Evolutionary conservation across 345 rosid genomes (phyloP).

Genomic region (Acer saccharum): DNA sequence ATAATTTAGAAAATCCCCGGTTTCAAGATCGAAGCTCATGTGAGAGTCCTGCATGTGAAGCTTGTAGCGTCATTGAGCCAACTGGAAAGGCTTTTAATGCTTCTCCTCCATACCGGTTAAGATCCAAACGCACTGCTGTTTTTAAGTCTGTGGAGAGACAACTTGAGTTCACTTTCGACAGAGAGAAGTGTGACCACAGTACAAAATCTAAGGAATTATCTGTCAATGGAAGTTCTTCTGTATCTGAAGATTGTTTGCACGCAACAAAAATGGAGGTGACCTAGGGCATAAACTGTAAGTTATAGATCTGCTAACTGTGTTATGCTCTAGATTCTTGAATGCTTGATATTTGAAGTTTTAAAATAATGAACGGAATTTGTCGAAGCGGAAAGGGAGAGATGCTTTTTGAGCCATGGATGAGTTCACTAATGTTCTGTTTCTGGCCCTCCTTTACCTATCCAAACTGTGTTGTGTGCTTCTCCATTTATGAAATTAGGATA

Average conservation of each 20-base stretch:
- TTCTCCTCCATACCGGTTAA: slow-evolving; percentile 90
- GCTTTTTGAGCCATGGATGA: neutral
- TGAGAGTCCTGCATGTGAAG: slow-evolving; percentile 41
- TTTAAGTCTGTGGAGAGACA: slow-evolving; percentile 87
- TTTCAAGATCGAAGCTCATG: slow-evolving; percentile 36
- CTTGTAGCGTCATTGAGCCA: slow-evolving; percentile 32
- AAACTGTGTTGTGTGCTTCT: too few relatives aligned
- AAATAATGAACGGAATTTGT: too few relatives aligned
- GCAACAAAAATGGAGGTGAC: slow-evolving; percentile 38
- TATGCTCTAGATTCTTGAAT: neutral
- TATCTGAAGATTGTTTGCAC: slow-evolving; percentile 37
- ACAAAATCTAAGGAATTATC: slow-evolving; percentile 40
- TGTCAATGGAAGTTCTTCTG: slow-evolving; percentile 32
- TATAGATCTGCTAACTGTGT: neutral
- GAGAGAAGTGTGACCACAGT: slow-evolving; percentile 39
- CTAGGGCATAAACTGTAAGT: slow-evolving; percentile 42
- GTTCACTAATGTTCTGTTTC: too few relatives aligned
- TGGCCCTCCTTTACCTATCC: neutral
- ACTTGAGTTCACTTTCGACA: slow-evolving; percentile 71
- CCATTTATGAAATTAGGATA: too few relatives aligned
- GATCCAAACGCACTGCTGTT: slow-evolving; percentile 73
- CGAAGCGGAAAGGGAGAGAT: neutral
- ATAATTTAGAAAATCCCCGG: slow-evolving; percentile 31
- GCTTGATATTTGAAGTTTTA: neutral
- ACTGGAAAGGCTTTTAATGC: slow-evolving; percentile 60